These are phyloP conservation scores for Aspergillus sp. DNA, from an alignment of 2,329 filamentous ascomycete species.

Conservation along the genomic window DNA sequence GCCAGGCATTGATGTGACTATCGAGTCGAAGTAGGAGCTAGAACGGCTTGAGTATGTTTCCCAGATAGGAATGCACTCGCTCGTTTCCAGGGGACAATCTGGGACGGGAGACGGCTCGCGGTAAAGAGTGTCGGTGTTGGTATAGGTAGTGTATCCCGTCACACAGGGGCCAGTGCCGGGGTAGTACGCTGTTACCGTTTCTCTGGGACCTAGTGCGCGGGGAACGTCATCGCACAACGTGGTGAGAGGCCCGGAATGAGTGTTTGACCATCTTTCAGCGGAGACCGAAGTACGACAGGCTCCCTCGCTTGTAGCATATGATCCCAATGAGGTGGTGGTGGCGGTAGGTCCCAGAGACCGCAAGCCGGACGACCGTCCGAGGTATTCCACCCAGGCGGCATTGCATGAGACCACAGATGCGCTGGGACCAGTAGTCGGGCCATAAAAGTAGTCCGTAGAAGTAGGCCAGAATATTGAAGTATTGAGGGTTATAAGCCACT, in stretches of 20 bases:
- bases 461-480: conserved; percentile 26
- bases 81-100: conserved; percentile 14
- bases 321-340: conserved; percentile 10
- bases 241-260: conserved; percentile 21
- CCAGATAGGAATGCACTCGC: conserved; percentile 25
- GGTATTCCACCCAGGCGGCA: conserved; percentile 21
- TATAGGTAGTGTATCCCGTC: conserved; percentile 2
- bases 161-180: conserved; percentile 21
- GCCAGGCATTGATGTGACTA: conserved; percentile 9
- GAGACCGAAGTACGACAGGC: conserved; percentile 17
- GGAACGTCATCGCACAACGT: conserved; percentile 23
- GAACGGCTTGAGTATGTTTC: conserved; percentile 16
- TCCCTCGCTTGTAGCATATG: conserved; percentile 19
- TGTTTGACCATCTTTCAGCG: conserved; percentile 14
- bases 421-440: conserved; percentile 20
- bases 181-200: conserved; percentile 17
- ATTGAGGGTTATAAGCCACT: conserved; percentile 31
- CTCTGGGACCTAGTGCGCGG: conserved; percentile 20
- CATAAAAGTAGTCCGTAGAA: conserved; percentile 25
- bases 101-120: conserved; percentile 11
- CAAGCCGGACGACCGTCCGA: conserved; percentile 14
- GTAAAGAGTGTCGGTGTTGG: conserved; percentile 11
- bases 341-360: conserved; percentile 19
- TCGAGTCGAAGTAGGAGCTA: conserved; percentile 7
- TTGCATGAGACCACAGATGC: conserved; percentile 22